These are phyloP conservation scores for Candida pini DNA, from an alignment of 805 yeast species.

Conservation along the genomic window DNA sequence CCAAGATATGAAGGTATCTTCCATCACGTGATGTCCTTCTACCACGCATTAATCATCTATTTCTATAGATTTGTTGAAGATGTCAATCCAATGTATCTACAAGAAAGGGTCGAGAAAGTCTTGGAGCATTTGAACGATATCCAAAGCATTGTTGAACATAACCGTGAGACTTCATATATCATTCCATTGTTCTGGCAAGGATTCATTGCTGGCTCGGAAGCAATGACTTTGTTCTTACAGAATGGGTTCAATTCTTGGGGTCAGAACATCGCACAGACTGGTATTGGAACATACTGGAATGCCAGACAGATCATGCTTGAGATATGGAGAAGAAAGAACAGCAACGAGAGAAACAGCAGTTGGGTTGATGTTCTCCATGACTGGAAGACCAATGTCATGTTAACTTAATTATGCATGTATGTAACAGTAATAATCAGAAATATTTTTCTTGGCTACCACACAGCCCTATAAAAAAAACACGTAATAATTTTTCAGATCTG, in stretches of 20 bases:
- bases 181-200: slow-evolving; percentile 88
- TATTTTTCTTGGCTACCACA: neutral
- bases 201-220: slow-evolving; percentile 81
- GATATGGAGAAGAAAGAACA: slow-evolving; percentile 72
- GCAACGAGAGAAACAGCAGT: slow-evolving; percentile 51
- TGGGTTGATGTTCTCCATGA: slow-evolving; percentile 79
- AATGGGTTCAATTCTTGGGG: slow-evolving; percentile 70
- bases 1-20: slow-evolving; percentile 65
- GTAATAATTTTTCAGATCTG: too few species aligned
- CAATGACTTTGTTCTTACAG: slow-evolving; percentile 52
- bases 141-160: slow-evolving; percentile 45
- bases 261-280: slow-evolving; percentile 50
- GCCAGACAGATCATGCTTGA: slow-evolving; percentile 81
- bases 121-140: slow-evolving; percentile 59
- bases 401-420: slow-evolving; percentile 33
- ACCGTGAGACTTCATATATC: slow-evolving; percentile 47
- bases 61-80: slow-evolving; percentile 60
- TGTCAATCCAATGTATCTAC: slow-evolving; percentile 50
- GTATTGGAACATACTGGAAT: slow-evolving; percentile 80
- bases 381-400: slow-evolving; percentile 83
- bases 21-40: slow-evolving; percentile 77
- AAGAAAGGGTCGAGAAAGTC: slow-evolving; percentile 54
- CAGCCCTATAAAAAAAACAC: too few species aligned
- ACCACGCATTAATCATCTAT: slow-evolving; percentile 65
- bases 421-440: neutral